A percentile compares a stretch with the other conserved stretches of the same genome.
Evolutionary conservation across 345 rosid genomes (phyloP).

Genomic region (Heritiera littoralis): DNA sequence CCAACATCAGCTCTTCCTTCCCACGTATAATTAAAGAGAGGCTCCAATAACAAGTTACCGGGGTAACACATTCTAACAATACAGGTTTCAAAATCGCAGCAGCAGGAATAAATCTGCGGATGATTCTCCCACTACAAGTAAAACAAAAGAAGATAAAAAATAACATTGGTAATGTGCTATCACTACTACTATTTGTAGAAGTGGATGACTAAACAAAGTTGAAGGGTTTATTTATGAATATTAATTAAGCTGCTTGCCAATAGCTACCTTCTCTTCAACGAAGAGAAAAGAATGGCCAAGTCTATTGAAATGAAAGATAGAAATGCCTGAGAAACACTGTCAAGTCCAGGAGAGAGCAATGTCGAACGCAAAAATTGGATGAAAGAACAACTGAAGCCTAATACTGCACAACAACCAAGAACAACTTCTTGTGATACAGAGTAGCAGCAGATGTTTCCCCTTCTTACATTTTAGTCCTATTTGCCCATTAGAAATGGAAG

Average conservation of each 20-base stretch:
- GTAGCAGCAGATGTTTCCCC: neutral
- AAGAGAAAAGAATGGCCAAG: neutral
- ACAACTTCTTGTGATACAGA: neutral
- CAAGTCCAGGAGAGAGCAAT: constrained; percentile 6
- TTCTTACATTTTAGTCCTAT: neutral
- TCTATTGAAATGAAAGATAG: neutral
- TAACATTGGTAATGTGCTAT: neutral
- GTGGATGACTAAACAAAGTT: neutral
- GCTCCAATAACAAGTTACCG: constrained; percentile 87
- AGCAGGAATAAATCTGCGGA: constrained; percentile 65
- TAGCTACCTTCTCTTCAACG: neutral
- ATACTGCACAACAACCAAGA: neutral
- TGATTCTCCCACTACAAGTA: constrained; percentile 57
- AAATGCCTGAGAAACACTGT: constrained; percentile 11
- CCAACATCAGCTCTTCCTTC: constrained; percentile 64
- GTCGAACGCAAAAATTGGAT: neutral
- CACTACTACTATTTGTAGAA: neutral
- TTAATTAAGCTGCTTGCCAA: neutral
- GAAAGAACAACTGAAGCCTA: neutral
- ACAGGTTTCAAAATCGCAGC: constrained; percentile 81
- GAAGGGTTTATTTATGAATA: neutral
- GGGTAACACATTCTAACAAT: constrained; percentile 70
- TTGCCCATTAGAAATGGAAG: neutral
- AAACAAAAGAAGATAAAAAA: constrained; percentile 1
- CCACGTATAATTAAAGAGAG: constrained; percentile 61